phyloP scores from a whole-genome alignment of 768 basidiomycete species.

The Cubamyces sp. region DNA sequence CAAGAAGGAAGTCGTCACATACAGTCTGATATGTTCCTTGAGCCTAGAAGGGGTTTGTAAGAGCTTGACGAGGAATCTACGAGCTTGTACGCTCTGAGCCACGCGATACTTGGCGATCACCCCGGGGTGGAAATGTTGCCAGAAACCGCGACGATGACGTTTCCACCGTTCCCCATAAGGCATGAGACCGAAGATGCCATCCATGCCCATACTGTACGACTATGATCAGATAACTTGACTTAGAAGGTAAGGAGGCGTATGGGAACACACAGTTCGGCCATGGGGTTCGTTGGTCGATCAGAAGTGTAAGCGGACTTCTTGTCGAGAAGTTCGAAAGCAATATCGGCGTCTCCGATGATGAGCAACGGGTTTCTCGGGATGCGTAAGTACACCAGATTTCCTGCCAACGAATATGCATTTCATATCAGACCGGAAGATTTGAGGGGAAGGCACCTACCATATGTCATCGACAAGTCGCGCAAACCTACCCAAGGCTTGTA shows the following conservation, averaged over 20 bases:
- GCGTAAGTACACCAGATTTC: conserved; percentile 23
- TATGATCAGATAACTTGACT: background rate
- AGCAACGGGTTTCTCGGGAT: conserved; percentile 18
- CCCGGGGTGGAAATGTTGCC: conserved; percentile 9
- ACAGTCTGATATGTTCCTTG: conserved; percentile 14
- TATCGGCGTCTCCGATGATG: conserved; percentile 13
- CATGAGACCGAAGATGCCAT: conserved; percentile 7
- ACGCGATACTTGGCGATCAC: background rate
- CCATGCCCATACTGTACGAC: conserved; percentile 1
- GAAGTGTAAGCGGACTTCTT: conserved; percentile 26
- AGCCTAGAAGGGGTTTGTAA: conserved; percentile 1
- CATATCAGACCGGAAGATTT: too few relatives aligned
- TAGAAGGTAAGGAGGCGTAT: background rate
- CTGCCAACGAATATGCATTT: background rate
- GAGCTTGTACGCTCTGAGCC: background rate
- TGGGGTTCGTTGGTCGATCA: conserved; percentile 20
- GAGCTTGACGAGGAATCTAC: background rate
- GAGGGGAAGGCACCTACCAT: background rate
- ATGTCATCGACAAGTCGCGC: background rate
- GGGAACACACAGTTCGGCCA: conserved; percentile 28
- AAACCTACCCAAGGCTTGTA: conserved; percentile 3
- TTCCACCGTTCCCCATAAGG: conserved; percentile 17
- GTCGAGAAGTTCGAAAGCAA: conserved; percentile 22
- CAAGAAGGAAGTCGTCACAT: background rate
- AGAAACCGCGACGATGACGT: conserved; percentile 12